Base-by-base conservation (phyloP, 129 eudicot species). In the Glebionis coronaria region DNA sequence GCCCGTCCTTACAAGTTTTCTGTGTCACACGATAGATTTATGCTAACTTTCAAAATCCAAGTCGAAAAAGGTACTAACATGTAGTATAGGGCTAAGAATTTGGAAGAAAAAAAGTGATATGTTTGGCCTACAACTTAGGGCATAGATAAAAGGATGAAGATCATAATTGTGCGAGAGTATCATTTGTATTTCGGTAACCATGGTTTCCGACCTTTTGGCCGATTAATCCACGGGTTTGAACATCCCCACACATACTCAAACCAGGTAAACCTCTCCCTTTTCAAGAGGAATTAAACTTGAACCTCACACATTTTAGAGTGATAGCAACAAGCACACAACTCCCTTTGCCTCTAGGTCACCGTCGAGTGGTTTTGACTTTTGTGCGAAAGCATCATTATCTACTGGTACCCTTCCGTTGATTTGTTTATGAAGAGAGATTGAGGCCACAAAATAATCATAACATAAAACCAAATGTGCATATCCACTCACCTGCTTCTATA, bases 391-490 rank as follows among this genome's bases (percentile, higher is more conserved):
- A 65, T 12, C 44, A 18, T 74, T 29, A 57, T 9, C 29, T 3
- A 65, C 44, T 27, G 45, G 42, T 49, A 46, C 19, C 25, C 15
- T 56, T 73, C 52, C 31, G 53, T 62, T 52, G 14, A 56, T 11
- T 51, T 42, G 68, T 61, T 16, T 72, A 31, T n/a, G 20, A 56
- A 46, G 25, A 56, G 73, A 65, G 27, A 38, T 56, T n/a, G 40
- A 56, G 40, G 66, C 42, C 42, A 51, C 9, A 29, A 11, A 56
- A 4, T 2, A 25, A 55, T 55, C 35, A 63, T 31, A 66, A 45
- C 18, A 65, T 21, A 67, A 58, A 57, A 65, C 66, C 46, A 74
- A 49, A 75, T 67, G 68, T 38, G 23, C 73, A 13, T 75, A 67
- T 15, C 66, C 72, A 31, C 15, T 56, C 59, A 57, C 68, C 61